Base-by-base conservation (phyloP, 257 asterid genomes). In the Nicotiana sylvestris region DNA sequence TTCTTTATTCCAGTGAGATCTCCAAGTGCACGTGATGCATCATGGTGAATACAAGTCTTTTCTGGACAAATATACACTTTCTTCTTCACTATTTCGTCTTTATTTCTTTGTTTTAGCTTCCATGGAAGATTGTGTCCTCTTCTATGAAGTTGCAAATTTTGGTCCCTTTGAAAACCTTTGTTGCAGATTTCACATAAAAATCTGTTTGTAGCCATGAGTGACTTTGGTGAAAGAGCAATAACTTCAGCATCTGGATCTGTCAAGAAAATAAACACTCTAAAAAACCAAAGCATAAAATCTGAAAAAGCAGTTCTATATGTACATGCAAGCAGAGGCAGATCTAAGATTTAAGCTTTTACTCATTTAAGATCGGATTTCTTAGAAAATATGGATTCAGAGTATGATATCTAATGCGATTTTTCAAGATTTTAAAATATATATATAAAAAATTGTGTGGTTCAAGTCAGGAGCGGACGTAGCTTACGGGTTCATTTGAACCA, bases 171-270 rank as follows among this genome's bases (percentile, higher is more conserved):
- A 80, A 95, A 95, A 2, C 99, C 99, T 72, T 95, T 95, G 89
- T 93, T 95, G 90, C 99, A 95, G 76, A 95, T 94, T 86, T 95
- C 99, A 32, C 99, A 95, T 8, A 95, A 9, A 88, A 95, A 95
- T 74, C 99, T 78, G 90, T 93, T 91, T 0, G 99, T 93, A 0
- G 98, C 99, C 99, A 92, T 95, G 1, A 95, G 93, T 7, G 97
- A 87, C 84, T 89, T 92, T 1, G 99, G 99, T 1, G 99, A 93
- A 0, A 95, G 91, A 0, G 97, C 98, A 4, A 95, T 88, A 9
- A 95, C 99, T 76, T 95, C 97, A 6, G 99, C 96, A 91, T 94
- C 97, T 77, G 99, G 99, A 95, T 95, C 99, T 95, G 33, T 70
- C 62, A 74, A 74, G 25, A 74, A 27, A 64, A 61, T 21, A 25